Percentiles rank a stretch among this genome's conserved stretches.
phyloP scores from a whole-genome alignment of 495 filamentous ascomycete species.

The Neurospora pannonica region DNA sequence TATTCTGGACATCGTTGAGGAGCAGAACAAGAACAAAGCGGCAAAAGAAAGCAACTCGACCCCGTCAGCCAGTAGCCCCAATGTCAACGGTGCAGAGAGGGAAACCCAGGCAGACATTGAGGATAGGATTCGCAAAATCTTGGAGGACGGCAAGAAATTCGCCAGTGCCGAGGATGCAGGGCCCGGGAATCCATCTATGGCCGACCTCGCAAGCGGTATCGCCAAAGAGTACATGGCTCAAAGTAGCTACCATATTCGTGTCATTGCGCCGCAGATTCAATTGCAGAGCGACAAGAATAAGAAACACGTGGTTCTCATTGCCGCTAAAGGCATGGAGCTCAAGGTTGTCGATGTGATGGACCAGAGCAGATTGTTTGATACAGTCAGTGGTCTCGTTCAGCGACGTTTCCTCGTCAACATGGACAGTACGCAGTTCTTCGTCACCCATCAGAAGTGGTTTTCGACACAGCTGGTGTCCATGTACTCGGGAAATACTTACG shows the following conservation, averaged over 20 bases:
- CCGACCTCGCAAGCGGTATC: constrained; percentile 63
- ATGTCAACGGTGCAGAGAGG: constrained; percentile 33
- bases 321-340: constrained; percentile 91
- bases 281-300: constrained; percentile 96
- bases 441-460: constrained; percentile 84
- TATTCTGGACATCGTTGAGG: constrained; percentile 92
- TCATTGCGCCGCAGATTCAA: constrained; percentile 96
- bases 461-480: constrained; percentile 71
- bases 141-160: constrained; percentile 76
- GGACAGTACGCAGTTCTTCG: constrained; percentile 96
- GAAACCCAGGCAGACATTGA: constrained; percentile 60
- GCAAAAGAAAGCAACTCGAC: constrained; percentile 29
- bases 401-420: constrained; percentile 87
- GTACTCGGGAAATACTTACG: constrained; percentile 89
- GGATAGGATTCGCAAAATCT: constrained; percentile 76
- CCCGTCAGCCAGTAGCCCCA: constrained; percentile 26
- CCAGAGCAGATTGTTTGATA: constrained; percentile 81
- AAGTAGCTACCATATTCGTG: constrained; percentile 85
- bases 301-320: constrained; percentile 85
- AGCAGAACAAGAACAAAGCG: constrained; percentile 63
- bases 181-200: constrained; percentile 32
- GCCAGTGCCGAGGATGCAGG: constrained; percentile 60
- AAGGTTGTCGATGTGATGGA: constrained; percentile 98
- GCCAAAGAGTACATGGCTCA: constrained; percentile 85
- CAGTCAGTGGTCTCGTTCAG: constrained; percentile 90